Evolutionary conservation across 1,284 basidiomycete genomes (phyloP).

Genomic region (Leucoagaricus sp.): DNA sequence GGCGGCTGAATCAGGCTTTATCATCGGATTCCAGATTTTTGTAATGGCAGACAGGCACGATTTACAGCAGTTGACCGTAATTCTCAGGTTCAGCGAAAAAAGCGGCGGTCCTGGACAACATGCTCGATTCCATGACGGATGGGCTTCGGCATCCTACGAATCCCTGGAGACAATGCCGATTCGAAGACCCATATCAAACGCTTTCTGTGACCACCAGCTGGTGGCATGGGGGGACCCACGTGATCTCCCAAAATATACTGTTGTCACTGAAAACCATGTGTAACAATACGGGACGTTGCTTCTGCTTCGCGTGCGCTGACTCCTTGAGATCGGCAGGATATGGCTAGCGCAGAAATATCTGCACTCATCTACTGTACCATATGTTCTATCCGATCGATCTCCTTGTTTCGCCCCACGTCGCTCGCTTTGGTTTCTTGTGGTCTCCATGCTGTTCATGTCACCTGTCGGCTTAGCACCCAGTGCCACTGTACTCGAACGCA

Average conservation of each 20-base stretch:
- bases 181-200: too few relatives aligned
- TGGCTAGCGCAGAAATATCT: not conserved
- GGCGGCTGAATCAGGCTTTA: too few relatives aligned
- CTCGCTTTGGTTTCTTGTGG: not conserved
- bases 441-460: conserved; percentile 7
- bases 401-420: not conserved
- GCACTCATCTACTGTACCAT: not conserved
- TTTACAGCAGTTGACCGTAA: too few relatives aligned
- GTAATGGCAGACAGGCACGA: too few relatives aligned
- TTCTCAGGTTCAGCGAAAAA: too few relatives aligned
- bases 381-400: not conserved
- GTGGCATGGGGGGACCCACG: not conserved
- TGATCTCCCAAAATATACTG: conserved; percentile 4
- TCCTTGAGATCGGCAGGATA: not conserved
- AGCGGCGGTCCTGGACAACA: too few relatives aligned
- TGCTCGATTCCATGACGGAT: too few relatives aligned
- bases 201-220: too few relatives aligned
- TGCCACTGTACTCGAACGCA: not conserved
- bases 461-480: not conserved
- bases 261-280: conserved; percentile 5
- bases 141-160: too few relatives aligned
- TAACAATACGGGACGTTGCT: not conserved
- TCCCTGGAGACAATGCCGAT: too few relatives aligned
- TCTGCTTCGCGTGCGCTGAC: conserved; percentile 1
- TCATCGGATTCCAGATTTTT: too few relatives aligned